Evolutionary conservation across 352 stramenopile genomes (phyloP), one percentile per base, ranked within the genome.

Genomic region (Globisporangium heterothallicum): DNA sequence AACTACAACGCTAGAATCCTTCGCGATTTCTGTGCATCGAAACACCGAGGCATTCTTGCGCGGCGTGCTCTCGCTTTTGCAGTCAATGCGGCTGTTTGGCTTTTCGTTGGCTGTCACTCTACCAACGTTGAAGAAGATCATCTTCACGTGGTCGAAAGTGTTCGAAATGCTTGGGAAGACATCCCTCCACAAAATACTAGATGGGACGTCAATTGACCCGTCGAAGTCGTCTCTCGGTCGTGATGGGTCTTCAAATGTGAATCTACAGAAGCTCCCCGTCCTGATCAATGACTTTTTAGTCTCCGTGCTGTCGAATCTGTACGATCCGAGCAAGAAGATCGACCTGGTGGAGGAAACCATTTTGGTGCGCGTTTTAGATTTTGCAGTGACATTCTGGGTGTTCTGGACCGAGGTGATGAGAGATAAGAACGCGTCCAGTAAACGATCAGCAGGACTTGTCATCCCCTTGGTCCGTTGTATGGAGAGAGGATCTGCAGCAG

Each of bases 221-320:
- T 10, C 26, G 4, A 16, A 16, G 3, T 47, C 53, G 18, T 51
- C 53, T 13, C 78, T 70, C 9, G 27, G 30, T 12, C 58, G 63
- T 30, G 56, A 63, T 21, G 48, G 45, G n/a, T 56, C 61, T 3
- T 62, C 49, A 19, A 50, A 46, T 16, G 64, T 68, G 22, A 64
- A 75, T 29, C 60, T 91, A 5, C 65, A 85, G n/a, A 87, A 84
- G 46, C 69, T 90, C 32, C 78, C 77, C 1, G 74, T 59, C 50
- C 48, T 90, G 45, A 69, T 92, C 36, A 87, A 83, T 43, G 82
- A 92, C 25, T 87, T 92, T 47, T 49, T 90, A 24, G 66, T 86
- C 24, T 40, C 65, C 4, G 41, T 85, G 3, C 32, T 92, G n/a
- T 62, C 66, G 7, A 56, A 58, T 29, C 34, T 92, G 16, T 88